Base-by-base conservation (phyloP, 768 basidiomycete species). In the Lactarius vividus region DNA sequence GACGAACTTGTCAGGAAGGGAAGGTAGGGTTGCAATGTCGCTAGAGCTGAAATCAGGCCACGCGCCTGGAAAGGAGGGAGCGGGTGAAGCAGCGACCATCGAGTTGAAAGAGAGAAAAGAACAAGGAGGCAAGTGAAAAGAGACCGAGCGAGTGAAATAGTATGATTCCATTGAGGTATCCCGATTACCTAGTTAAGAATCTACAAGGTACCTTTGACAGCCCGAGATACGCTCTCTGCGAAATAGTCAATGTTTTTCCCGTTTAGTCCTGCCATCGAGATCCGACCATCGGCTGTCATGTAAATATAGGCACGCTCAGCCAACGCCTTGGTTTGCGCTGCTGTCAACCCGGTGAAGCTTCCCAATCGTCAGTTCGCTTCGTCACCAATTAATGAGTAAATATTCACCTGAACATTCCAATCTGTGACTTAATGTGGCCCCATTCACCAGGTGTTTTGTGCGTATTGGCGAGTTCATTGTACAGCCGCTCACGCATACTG, bases 181-280 rank as follows among this genome's bases (percentile, higher is more conserved):
- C 44, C 10, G 40, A 61, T 56, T 62, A 58, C 57, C 59, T 62
- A 59, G 59, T 59, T 54, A 18, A 59, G 66, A 13, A 67, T 58
- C 80, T 84, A 94, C 72, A 94, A 80, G 60, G 81, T 82, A 70
- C 89, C 89, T 79, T 85, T 88, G 69, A 95, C 92, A 65, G 88
- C 92, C 72, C 86, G 85, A 77, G 92, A 84, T 63, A 96, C 89
- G 73, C 87, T 86, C 78, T 93, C 83, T 3, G 94, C 93, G 75
- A 97, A 95, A 82, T 96, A 92, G 72, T 88, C 87, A 71, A 96
- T 85, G 82, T 96, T 96, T 73, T 78, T 75, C 66, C 78, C 77
- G 81, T 96, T 96, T 73, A 96, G 78, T 39, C 92, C 94, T 67
- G 94, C 92, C 93, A 96, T 96, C 53, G 92, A 93, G 72, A 96